Evolutionary conservation across 169 alveolate genomes (phyloP), one percentile per base, ranked within the genome.

Genomic region (Plasmodium sp.): DNA sequence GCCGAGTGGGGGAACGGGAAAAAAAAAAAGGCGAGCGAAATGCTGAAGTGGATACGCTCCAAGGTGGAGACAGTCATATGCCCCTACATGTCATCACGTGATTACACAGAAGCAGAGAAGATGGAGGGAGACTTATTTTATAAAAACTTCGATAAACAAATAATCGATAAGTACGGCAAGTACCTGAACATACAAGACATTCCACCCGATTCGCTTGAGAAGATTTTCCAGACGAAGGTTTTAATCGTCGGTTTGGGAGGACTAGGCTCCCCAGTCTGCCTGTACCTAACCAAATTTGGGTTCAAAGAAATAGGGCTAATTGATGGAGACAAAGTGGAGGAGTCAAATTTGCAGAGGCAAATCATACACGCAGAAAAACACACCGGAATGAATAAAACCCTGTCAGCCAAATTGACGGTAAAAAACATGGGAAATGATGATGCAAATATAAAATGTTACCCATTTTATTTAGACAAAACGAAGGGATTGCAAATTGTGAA

Each of bases 161-260:
- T 27, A 16, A 73, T 80, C 72, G 94, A 88, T 18, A 88, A 81
- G 54, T 73, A 88, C 80, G 94, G 84, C 22, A 88, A 56, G 71
- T 62, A 79, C 18, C 41, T 88, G 18, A 88, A 88, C n/a, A 79
- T 88, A 39, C 12, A 54, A 43, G 90, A 88, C 39, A 88, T 88
- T 18, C 88, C 88, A 80, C 45, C 27, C 31, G 74, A 88, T 67
- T 79, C 94, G 0, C 74, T 88, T 5, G 84, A 94, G 9, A 84
- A 94, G 18, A 92, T 92, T 33, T 71, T 92, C 54, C 48, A 96
- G 45, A 94, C 99, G 33, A 98, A 98, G 84, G 99, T 99, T 36
- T 94, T 98, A 58, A 97, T 99, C 1, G 96, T 99, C 3, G 99
- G 99, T 34, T 99, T 99, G 34, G 99, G 99, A 75, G 99, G 99